These are phyloP conservation scores for Penicillium sp. DNA, from an alignment of 2,329 filamentous ascomycete species.

Conservation along the genomic window DNA sequence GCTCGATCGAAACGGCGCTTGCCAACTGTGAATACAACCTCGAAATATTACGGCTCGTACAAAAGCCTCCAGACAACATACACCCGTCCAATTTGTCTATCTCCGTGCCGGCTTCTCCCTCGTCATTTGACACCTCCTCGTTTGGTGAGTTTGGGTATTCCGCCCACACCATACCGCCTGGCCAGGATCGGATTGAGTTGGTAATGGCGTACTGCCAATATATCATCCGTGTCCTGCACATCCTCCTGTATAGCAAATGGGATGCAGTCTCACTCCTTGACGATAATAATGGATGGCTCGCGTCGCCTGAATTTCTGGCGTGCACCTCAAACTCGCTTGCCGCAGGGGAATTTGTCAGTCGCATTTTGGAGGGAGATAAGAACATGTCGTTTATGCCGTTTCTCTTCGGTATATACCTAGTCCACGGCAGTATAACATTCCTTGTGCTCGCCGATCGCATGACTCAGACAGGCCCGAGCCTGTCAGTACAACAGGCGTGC, in stretches of 20 bases:
- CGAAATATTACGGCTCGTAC: not conserved
- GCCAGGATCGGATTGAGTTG: conserved; percentile 27
- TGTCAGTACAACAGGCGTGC: conserved; percentile 54
- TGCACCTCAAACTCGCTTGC: conserved; percentile 55
- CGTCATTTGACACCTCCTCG: not conserved
- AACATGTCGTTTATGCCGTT: conserved; percentile 60
- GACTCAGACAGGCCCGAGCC: conserved; percentile 50
- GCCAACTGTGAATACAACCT: conserved; percentile 40
- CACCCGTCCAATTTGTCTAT: not conserved
- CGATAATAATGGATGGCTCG: conserved; percentile 56
- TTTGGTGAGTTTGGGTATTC: not conserved
- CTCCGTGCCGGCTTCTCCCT: not conserved
- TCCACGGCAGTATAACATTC: conserved; percentile 58
- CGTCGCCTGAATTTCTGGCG: conserved; percentile 51
- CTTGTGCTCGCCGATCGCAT: conserved; percentile 57
- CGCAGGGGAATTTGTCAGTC: conserved; percentile 52
- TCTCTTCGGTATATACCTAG: conserved; percentile 58
- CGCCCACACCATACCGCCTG: too few species aligned
- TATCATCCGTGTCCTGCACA: conserved; percentile 55
- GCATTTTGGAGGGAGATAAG: conserved; percentile 55
- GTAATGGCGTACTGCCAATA: conserved; percentile 56
- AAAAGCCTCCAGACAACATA: not conserved
- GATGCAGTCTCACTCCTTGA: conserved; percentile 57
- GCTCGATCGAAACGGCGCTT: conserved; percentile 44
- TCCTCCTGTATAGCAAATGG: conserved; percentile 57